Percentiles rank a stretch among this genome's conserved stretches.
These are phyloP conservation scores for Cymbopogon flexuosus DNA, from an alignment of 202 grass and related monocot genomes.

Conservation along the genomic window DNA sequence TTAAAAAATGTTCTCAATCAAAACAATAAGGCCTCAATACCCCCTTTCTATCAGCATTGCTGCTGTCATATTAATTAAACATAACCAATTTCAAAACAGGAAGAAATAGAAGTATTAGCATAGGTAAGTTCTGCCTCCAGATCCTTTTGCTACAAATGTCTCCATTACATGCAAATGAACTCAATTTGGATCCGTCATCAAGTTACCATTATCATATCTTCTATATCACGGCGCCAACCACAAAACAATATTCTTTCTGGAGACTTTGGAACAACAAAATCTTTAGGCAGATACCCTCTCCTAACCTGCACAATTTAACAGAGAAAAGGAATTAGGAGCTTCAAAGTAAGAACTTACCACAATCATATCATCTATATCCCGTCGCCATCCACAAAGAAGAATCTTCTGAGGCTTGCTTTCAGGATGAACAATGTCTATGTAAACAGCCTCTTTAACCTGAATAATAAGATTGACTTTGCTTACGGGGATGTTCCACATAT, in stretches of 20 bases:
- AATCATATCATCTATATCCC: constrained; percentile 92
- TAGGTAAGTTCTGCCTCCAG: neutral
- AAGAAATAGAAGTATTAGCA: neutral
- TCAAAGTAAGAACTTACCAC: constrained; percentile 56
- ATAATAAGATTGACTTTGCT: constrained; percentile 66
- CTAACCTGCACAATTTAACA: constrained; percentile 60
- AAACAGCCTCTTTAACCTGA: constrained; percentile 75
- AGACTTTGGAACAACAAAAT: constrained; percentile 74
- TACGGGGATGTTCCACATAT: constrained; percentile 37
- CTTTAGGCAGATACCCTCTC: constrained; percentile 75
- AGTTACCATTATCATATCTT: constrained; percentile 96
- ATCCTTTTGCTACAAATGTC: constrained; percentile 9
- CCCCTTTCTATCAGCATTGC: neutral
- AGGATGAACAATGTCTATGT: constrained; percentile 67
- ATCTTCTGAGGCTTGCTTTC: constrained; percentile 76
- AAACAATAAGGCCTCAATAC: neutral
- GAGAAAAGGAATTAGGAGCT: constrained; percentile 61
- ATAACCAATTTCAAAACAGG: neutral
- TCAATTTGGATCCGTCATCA: constrained; percentile 42
- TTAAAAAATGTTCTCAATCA: constrained; percentile 20
- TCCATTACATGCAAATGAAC: constrained; percentile 17
- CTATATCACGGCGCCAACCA: constrained; percentile 86
- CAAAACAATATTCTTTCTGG: constrained; percentile 90
- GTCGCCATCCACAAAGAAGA: constrained; percentile 82
- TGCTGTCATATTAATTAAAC: neutral